Evolutionary conservation across 345 rosid species (phyloP), one percentile per base, ranked within the genome.

Genomic region (Geranium brycei): DNA sequence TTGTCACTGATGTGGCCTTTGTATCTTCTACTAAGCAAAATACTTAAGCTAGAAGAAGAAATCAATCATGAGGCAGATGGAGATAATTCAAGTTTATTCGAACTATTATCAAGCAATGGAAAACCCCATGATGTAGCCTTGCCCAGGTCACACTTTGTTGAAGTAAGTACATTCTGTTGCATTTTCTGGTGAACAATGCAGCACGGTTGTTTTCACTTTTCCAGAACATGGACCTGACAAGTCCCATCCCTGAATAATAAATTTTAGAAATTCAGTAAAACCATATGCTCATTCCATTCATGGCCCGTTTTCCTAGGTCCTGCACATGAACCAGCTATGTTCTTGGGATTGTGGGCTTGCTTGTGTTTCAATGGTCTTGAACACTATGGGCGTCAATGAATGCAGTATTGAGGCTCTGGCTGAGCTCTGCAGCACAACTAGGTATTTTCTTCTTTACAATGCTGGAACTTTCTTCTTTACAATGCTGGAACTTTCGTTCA

Each of bases 341-440:
- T 82, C 91, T 19, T 91, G 99, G 97, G 99, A 91, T 67, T 91
- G 99, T 59, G 99, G 99, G 31, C 86, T 90, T 59, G 99, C 97
- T 75, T 93, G 97, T 74, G 83, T 88, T 67, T 75, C 78, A 56
- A 90, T 93, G 99, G 87, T 76, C 71, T 80, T 93, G 80, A 84
- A 83, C 75, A 78, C 88, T 0, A 68, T 80, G 73, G 99, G 99
- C 64, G 70, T 85, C 66, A 57, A 69, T 16, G 72, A 66, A 63
- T 87, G 87, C 75, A 75, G 78, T 66, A 75, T 87, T 38, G 74
- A 82, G 69, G 78, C 59, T 5, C 77, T 90, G 87, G 82, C 88
- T 11, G 82, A 82, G 41, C 69, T 87, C 30, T 91, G 97, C 74
- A 62, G 81, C 77, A 87, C 99, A 7, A 87, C 73, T 47, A 93